Evolutionary conservation across 2,329 filamentous ascomycete genomes (phyloP), one percentile per base, ranked within the genome.

Genomic region (Trichoderma sp.): DNA sequence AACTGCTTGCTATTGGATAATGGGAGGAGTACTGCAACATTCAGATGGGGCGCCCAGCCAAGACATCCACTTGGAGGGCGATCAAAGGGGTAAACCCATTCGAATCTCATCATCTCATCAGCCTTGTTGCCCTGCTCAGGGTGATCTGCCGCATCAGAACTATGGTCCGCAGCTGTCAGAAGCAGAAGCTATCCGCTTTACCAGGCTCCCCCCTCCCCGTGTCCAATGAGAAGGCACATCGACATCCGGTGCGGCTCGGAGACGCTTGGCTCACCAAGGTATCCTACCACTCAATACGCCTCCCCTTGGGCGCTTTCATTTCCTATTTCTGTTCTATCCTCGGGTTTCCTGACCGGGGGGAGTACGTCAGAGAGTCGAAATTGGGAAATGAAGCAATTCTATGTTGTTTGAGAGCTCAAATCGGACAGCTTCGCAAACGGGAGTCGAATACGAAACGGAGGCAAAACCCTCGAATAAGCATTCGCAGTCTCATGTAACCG

Each of bases 231-330:
- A 51, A 9, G 39, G 2, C n/a, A 21, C 30, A 21, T 70, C 66
- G 66, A 62, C 47, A 62, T 70, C 66, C 66, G 66, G 32, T 21
- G 57, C 39, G 39, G 47, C 66, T 70, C 14, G 21, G 57, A 36
- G 66, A 15, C 56, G 66, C 57, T 24, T 53, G 66, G 66, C 39
- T 68, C 65, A 28, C 56, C 26, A 15, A 18, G 56, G 30, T 62
- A 36, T 70, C 57, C 66, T 62, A 21, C n/a, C 15, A 3, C 56
- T 51, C 12, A 15, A 28, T 24, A 51, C n/a, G 51, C 66, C 26
- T 32, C n/a, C 24, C 24, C 18, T 24, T n/a, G 21, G 47, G 66
- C 36, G 36, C n/a, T 24, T 36, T 36, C 24, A 28, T 53, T 70
- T 53, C 57, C 66, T 34, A 21, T 26, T 60, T 70, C 32, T 36